A percentile compares a stretch with the other conserved stretches of the same genome.
Evolutionary conservation across 176 grass and related monocot species (phyloP).

Genomic region (Ananas comosus): DNA sequence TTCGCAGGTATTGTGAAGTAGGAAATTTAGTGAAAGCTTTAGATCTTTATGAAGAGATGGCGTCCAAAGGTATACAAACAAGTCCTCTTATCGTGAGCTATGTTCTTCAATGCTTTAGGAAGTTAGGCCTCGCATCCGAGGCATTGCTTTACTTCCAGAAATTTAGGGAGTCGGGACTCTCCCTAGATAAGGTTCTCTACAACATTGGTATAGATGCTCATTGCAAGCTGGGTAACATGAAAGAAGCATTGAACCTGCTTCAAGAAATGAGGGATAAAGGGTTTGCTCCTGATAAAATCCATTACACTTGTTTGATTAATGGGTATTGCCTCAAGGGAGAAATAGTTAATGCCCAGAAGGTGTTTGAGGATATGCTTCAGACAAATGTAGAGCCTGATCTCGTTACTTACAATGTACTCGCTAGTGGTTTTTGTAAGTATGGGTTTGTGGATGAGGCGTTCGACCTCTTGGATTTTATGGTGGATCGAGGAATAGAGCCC

Average conservation of each 20-base stretch:
- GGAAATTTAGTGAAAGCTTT: conserved; percentile 38
- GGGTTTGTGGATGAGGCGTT: conserved; percentile 53
- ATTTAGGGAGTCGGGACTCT: conserved; percentile 46
- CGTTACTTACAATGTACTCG: conserved; percentile 57
- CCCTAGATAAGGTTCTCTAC: conserved; percentile 51
- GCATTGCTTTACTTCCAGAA: conserved; percentile 39
- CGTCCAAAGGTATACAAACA: conserved; percentile 36
- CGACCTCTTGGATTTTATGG: conserved; percentile 66
- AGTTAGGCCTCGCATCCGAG: conserved; percentile 39
- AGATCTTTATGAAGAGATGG: conserved; percentile 53
- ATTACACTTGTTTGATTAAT: conserved; percentile 71
- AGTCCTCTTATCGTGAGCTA: conserved; percentile 37
- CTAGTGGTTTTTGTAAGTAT: conserved; percentile 41
- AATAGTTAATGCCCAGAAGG: conserved; percentile 38
- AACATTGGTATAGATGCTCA: conserved; percentile 52
- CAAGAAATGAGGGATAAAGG: conserved; percentile 53
- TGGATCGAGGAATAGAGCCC: conserved; percentile 42
- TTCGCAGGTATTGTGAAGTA: conserved; percentile 47
- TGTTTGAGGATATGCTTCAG: conserved; percentile 59
- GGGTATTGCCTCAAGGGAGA: conserved; percentile 68
- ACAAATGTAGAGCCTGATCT: conserved; percentile 53
- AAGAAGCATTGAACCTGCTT: conserved; percentile 45
- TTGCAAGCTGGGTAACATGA: conserved; percentile 49
- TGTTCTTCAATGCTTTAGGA: conserved; percentile 44
- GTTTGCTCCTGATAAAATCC: conserved; percentile 53